Conservation (phyloP, 345 rosid genomes). For the Limnanthes douglasii region DNA sequence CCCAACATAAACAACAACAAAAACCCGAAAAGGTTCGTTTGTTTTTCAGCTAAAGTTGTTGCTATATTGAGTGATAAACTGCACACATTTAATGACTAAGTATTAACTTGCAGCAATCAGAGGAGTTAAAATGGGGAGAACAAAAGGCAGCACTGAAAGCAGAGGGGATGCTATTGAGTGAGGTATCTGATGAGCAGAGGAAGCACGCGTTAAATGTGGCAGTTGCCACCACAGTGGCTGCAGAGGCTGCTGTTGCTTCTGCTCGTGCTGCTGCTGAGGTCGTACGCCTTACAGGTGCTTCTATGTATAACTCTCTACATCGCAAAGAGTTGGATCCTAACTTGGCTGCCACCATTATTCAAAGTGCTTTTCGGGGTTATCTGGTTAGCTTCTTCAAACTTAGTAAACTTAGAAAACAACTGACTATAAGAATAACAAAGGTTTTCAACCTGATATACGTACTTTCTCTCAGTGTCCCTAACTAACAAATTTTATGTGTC, state of each 20-base stretch:
- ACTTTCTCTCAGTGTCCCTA: too few species aligned
- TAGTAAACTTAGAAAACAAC: background rate
- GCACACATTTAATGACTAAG: too few species aligned
- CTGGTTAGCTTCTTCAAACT: constrained; percentile 35
- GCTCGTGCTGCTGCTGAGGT: constrained; percentile 92
- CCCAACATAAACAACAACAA: too few species aligned
- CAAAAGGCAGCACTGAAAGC: too few species aligned
- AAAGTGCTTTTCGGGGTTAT: constrained; percentile 61
- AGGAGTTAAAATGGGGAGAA: too few species aligned
- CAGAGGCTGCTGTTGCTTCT: constrained; percentile 82
- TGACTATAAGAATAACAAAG: too few species aligned
- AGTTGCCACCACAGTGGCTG: constrained; percentile 75
- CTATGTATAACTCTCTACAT: constrained; percentile 21
- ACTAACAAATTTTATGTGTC: background rate
- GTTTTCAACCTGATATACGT: too few species aligned
- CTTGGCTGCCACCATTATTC: constrained; percentile 60
- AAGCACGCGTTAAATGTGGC: constrained; percentile 74
- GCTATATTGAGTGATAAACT: too few species aligned
- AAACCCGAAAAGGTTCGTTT: too few species aligned
- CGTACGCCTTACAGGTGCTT: constrained; percentile 37
- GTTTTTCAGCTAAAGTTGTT: too few species aligned
- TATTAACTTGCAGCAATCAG: too few species aligned
- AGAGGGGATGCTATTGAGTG: too few species aligned
- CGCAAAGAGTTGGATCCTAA: constrained; percentile 13
- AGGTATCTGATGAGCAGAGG: constrained; percentile 61